Conservation (phyloP, 2,329 filamentous ascomycete genomes). For the Cytospora piceae region DNA sequence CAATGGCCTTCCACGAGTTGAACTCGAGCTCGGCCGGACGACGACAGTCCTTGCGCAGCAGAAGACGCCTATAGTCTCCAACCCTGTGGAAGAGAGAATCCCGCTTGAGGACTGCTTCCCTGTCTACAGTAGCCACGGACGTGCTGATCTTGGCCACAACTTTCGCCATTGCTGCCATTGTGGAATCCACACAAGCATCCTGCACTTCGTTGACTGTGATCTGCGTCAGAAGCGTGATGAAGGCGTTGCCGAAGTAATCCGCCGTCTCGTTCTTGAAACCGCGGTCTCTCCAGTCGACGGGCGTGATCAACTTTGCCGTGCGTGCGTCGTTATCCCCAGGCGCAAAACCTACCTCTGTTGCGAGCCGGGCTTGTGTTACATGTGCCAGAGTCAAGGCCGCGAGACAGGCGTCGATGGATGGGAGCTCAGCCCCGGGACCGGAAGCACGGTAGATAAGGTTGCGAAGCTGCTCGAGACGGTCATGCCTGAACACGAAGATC, state of each 20-base stretch:
- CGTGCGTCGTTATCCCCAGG: not conserved
- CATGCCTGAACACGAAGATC: not conserved
- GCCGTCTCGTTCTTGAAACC: not conserved
- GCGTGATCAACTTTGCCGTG: not conserved
- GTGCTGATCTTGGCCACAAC: not conserved
- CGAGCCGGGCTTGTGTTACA: not conserved
- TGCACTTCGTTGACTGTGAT: not conserved
- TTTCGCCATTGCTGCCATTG: not conserved
- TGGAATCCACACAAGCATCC: not conserved
- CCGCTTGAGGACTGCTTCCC: not conserved
- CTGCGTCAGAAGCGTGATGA: not conserved
- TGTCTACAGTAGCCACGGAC: not conserved
- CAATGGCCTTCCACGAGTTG: not conserved
- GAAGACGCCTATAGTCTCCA: conserved; percentile 1
- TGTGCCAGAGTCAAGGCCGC: conserved; percentile 6
- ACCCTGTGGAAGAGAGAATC: not conserved
- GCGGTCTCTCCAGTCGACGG: not conserved
- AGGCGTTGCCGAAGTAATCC: conserved; percentile 4
- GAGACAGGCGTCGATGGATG: not conserved
- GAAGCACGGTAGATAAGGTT: not conserved
- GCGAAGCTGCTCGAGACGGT: conserved; percentile 2
- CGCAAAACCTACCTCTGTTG: not conserved
- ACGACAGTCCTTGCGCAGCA: not conserved
- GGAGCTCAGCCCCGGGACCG: not conserved
- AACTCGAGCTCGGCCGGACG: not conserved